These are phyloP conservation scores for Euphorbia corollata DNA, from an alignment of 441 rosid species.

Conservation along the genomic window DNA sequence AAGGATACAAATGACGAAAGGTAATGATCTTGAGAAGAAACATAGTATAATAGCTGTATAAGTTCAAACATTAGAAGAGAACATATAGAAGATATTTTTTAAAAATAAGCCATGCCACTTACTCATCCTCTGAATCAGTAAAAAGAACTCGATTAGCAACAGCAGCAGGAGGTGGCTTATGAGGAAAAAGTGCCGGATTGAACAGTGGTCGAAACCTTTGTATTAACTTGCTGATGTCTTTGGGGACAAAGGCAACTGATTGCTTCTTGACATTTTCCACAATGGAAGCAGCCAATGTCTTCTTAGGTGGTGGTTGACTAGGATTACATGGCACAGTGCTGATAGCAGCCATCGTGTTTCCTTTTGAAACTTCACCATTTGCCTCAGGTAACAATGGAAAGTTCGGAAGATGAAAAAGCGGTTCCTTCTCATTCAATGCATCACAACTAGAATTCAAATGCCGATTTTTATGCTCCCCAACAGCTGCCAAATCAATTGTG, in stretches of 20 bases:
- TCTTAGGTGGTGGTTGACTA: constrained; percentile 54
- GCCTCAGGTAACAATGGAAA: constrained; percentile 31
- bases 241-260: constrained; percentile 84
- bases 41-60: background rate
- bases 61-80: background rate
- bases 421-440: constrained; percentile 52
- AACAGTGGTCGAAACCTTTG: constrained; percentile 55
- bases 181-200: constrained; percentile 71
- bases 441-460: constrained; percentile 51
- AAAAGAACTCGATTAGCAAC: constrained; percentile 81
- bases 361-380: constrained; percentile 35
- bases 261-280: constrained; percentile 83
- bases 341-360: constrained; percentile 25
- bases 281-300: constrained; percentile 77
- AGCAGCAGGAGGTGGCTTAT: constrained; percentile 78
- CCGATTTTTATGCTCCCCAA: constrained; percentile 50
- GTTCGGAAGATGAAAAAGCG: constrained; percentile 56
- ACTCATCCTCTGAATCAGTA: constrained; percentile 97
- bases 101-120: constrained; percentile 30
- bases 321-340: constrained; percentile 29
- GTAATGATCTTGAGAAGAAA: constrained; percentile 6
- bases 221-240: constrained; percentile 72
- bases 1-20: constrained; percentile 5
- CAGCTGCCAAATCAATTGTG: constrained; percentile 44
- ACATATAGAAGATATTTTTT: background rate